These are phyloP conservation scores for Amniculicola lignicola DNA, from an alignment of 495 filamentous ascomycete species.

Conservation along the genomic window DNA sequence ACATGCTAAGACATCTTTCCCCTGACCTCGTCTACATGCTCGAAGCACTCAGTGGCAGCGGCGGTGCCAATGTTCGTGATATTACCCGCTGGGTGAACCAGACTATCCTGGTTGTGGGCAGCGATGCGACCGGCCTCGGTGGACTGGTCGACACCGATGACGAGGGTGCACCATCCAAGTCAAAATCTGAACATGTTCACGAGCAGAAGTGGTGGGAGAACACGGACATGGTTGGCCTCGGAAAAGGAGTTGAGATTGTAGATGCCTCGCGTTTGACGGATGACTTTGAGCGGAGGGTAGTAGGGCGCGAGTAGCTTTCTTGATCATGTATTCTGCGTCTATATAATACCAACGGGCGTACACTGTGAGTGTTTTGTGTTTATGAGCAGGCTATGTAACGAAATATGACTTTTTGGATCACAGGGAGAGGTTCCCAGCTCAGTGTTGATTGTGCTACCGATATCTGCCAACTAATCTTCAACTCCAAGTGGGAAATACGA, in stretches of 20 bases:
- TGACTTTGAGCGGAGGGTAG: slow-evolving; percentile 70
- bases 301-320: no score
- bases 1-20: slow-evolving; percentile 77
- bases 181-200: slow-evolving; percentile 37
- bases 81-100: slow-evolving; percentile 72
- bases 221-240: slow-evolving; percentile 75
- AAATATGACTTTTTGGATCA: no score
- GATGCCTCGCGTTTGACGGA: slow-evolving; percentile 73
- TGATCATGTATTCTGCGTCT: no score
- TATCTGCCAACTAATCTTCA: no score
- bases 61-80: slow-evolving; percentile 36
- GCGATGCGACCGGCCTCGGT: slow-evolving; percentile 59
- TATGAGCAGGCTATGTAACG: no score
- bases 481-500: no score
- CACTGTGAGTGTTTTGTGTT: no score
- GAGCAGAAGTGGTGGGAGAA: slow-evolving; percentile 72
- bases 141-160: slow-evolving; percentile 89
- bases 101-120: slow-evolving; percentile 79
- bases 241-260: slow-evolving; percentile 81
- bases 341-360: no score
- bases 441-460: no score
- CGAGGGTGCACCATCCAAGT: slow-evolving; percentile 59
- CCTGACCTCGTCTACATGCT: slow-evolving; percentile 76
- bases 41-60: slow-evolving; percentile 35
- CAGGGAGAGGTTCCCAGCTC: no score